Base-by-base conservation (phyloP, 169 alveolate species). In the Babesia gibsoni region DNA sequence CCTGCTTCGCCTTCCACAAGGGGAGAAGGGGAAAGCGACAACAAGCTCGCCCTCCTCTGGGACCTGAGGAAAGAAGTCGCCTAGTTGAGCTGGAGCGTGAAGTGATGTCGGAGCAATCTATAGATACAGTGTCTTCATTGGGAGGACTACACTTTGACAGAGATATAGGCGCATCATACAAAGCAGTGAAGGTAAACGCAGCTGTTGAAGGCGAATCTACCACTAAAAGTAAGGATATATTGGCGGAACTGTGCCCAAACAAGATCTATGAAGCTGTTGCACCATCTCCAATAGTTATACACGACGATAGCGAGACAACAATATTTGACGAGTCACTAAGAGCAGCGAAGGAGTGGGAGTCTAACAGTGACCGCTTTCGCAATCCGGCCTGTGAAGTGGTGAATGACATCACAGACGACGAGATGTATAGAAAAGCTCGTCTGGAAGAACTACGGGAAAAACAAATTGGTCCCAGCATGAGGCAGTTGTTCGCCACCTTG, bases 331-430 rank as follows among this genome's bases (percentile, higher is more conserved):
- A 61, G 8, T 23, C 72, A 12, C 18, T 61, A 5, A 41, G 41
- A 2, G 72, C 72, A 20, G 72, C 72, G 14, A 48, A 41, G 22
- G 35, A 42, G 25, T 61, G 72, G 72, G 72, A 29, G 22, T 20
- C 25, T 46, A 37, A 61, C 58, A 48, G 9, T 8, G 36, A 37
- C 36, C 72, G 72, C 6, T 61, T 33, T 48, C 72, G 72, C 48
- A 61, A 61, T 33, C 9, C 1, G 6, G 25, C 16, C 18, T 56
- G 59, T 10, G 72, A 61, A 37, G 22, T 61, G 27, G 5, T 45
- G 18, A 58, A 61, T 48, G 29, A 61, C 59, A 61, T 61, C 56
- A 61, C 59, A 20, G 58, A 61, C 58, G 14, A 42, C 2, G 72
- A 61, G 30, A 61, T 61, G 72, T 27, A 45, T 23, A 16, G 32